A percentile compares a stretch with the other conserved stretches of the same genome.
phyloP scores from a whole-genome alignment of 2,329 filamentous ascomycete species.

The Claviceps maximensis region DNA sequence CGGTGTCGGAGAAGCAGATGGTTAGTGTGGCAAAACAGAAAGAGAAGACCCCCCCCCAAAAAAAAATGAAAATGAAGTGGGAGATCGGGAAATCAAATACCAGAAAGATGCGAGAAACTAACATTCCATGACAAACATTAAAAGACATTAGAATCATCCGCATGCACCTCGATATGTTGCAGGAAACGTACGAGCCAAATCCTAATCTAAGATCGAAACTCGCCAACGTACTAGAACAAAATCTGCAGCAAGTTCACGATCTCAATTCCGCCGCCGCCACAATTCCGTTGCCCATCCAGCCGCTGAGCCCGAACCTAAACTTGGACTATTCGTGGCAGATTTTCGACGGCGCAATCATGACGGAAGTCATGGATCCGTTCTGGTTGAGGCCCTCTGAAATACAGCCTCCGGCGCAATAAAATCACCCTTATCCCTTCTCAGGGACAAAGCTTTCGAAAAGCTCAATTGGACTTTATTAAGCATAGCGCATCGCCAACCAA shows the following conservation, averaged over 20 bases:
- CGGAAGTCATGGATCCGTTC: slow-evolving; percentile 2
- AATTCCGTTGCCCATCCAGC: slow-evolving; percentile 4
- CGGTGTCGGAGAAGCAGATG: slow-evolving; percentile 24
- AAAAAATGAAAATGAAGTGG: too few relatives aligned
- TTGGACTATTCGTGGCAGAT: slow-evolving; percentile 11
- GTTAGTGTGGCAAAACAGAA: slow-evolving; percentile 9
- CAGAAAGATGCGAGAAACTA: not conserved
- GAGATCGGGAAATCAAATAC: too few relatives aligned
- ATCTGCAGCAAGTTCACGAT: slow-evolving; percentile 13
- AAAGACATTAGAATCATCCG: slow-evolving; percentile 16
- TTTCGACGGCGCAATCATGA: slow-evolving; percentile 9
- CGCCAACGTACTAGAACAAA: slow-evolving; percentile 12
- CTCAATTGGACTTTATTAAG: not conserved
- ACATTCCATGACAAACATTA: not conserved
- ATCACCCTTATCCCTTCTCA: not conserved
- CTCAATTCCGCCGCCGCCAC: slow-evolving; percentile 6
- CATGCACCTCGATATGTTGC: slow-evolving; percentile 16
- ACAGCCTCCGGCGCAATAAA: not conserved
- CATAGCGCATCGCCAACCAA: too few relatives aligned
- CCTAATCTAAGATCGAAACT: slow-evolving; percentile 11
- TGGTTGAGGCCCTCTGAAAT: slow-evolving; percentile 1
- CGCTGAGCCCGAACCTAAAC: slow-evolving; percentile 3
- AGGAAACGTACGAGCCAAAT: slow-evolving; percentile 16
- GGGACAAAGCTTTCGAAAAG: not conserved
- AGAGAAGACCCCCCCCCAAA: too few relatives aligned